Evolutionary conservation across 2,329 filamentous ascomycete genomes (phyloP).

Genomic region (Didymellaceae sp.): DNA sequence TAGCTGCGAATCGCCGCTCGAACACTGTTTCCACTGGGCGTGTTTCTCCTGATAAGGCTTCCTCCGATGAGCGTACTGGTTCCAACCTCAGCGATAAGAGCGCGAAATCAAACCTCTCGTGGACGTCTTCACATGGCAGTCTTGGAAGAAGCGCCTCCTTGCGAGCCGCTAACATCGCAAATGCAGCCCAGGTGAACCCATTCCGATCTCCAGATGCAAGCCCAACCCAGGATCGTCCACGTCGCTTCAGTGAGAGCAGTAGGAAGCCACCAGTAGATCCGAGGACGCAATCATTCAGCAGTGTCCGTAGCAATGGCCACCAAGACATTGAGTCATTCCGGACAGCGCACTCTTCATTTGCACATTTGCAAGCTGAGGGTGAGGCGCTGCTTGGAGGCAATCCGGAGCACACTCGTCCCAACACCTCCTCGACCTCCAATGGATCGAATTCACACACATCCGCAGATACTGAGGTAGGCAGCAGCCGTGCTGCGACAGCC

Average conservation of each 20-base stretch:
- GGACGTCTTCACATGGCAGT: constrained; percentile 49
- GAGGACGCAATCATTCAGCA: constrained; percentile 43
- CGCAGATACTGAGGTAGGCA: constrained; percentile 32
- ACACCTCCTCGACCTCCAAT: constrained; percentile 39
- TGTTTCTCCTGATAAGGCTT: constrained; percentile 57
- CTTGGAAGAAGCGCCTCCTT: constrained; percentile 55
- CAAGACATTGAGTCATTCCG: constrained; percentile 58
- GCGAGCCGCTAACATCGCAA: constrained; percentile 50
- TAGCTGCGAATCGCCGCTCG: constrained; percentile 18
- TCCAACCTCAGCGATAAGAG: constrained; percentile 64
- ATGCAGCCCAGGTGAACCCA: constrained; percentile 33
- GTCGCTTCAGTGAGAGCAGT: constrained; percentile 24
- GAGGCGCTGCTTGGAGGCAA: constrained; percentile 58
- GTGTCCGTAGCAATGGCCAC: constrained; percentile 44
- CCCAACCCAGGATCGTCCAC: constrained; percentile 32
- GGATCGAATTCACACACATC: constrained; percentile 33
- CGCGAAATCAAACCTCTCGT: constrained; percentile 52
- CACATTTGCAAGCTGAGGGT: constrained; percentile 59
- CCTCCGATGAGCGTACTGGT: constrained; percentile 57
- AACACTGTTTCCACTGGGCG: constrained; percentile 42
- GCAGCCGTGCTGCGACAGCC: constrained; percentile 32
- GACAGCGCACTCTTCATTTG: constrained; percentile 58
- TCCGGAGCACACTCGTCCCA: constrained; percentile 40
- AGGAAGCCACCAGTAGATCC: constrained; percentile 31
- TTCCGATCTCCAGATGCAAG: constrained; percentile 45